Conservation (phyloP, 2,329 filamentous ascomycete species). For the Aureobasidium namibiae region DNA sequence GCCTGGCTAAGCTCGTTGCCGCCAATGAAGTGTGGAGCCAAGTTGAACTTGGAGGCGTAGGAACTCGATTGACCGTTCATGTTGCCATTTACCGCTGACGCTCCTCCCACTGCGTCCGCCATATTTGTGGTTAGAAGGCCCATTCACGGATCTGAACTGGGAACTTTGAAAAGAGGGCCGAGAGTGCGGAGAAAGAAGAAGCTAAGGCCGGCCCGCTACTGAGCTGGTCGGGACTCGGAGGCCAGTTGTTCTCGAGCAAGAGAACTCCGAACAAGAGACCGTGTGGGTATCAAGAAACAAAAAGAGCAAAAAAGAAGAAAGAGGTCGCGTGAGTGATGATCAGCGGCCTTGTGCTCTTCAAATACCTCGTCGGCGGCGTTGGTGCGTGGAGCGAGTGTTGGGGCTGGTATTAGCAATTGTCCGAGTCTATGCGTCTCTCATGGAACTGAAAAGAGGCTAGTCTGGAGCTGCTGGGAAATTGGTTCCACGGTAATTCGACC, state of each 20-base stretch:
- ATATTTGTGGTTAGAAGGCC: slow-evolving; percentile 27
- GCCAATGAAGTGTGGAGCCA: slow-evolving; percentile 92
- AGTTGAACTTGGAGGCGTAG: slow-evolving; percentile 70
- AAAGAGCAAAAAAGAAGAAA: neutral
- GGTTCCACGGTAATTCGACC: slow-evolving; percentile 5
- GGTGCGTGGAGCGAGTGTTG: slow-evolving; percentile 5
- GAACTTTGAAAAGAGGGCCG: slow-evolving; percentile 24
- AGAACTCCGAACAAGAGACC: slow-evolving; percentile 3
- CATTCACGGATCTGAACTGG: slow-evolving; percentile 13
- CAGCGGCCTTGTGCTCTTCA: neutral
- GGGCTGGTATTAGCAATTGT: slow-evolving; percentile 11
- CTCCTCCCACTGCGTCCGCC: slow-evolving; percentile 34
- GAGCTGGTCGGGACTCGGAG: slow-evolving; percentile 8
- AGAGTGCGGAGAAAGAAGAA: slow-evolving; percentile 14
- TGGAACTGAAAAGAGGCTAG: slow-evolving; percentile 13
- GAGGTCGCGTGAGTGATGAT: slow-evolving; percentile 1
- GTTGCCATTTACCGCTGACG: slow-evolving; percentile 25
- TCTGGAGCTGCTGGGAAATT: slow-evolving; percentile 8
- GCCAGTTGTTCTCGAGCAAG: slow-evolving; percentile 9
- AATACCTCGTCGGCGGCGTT: slow-evolving; percentile 5
- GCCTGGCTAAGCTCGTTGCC: slow-evolving; percentile 82
- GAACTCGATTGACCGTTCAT: slow-evolving; percentile 51
- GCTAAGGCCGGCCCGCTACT: slow-evolving; percentile 11
- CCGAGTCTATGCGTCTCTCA: slow-evolving; percentile 14
- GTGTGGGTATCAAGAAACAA: slow-evolving; percentile 8